Evolutionary conservation across 192 early-diverging fungal species (phyloP), one percentile per base, ranked within the genome.

Genomic region (Podila epigama): DNA sequence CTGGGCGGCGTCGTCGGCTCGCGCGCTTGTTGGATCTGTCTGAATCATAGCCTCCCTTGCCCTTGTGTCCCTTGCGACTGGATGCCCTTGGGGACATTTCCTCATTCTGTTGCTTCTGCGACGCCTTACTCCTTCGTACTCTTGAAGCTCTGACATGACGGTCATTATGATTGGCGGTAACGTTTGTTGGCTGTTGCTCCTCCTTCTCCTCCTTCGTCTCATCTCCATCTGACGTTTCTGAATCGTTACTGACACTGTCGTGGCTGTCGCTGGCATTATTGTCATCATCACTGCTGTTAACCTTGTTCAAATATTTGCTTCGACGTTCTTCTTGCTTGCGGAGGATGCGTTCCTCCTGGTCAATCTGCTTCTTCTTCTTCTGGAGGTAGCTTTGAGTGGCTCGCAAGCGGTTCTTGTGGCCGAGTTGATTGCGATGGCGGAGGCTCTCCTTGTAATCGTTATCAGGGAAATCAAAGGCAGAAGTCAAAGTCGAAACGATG

Each of bases 1-100:
- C 41, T 2, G 63, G 41, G 18, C 57, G 60, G 28, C 59, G 58
- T 13, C 44, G 64, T 18, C 65, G 65, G 25, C 63, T 63, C 4
- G 57, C 69, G 18, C 69, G 69, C 50, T 65, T 72, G 56, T 72
- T 72, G 57, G 69, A 72, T 5, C 69, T 54, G 29, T 66, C 41
- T 0, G 35, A 32, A 8, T 39, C 53, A 32, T 32, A 36, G 25
- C 33, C 34, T 29, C 32, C 42, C 51, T 40, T 60, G 55, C 61
- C 58, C 16, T 55, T 22, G 44, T 48, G 22, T 48, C 44, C 44
- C 20, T 48, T 16, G 44, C 44, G 44, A 48, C 44, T 48, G 44
- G 20, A 22, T 48, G 44, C 44, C 22, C 4, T 48, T 48, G 41
- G 0, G 41, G 20, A n/a, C 41, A 6, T 5, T 22, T 5, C 4